Percentiles rank a stretch among this genome's conserved stretches.
Evolutionary conservation across 1,284 basidiomycete genomes (phyloP).

Genomic region (Cutaneotrichosporon cyanovorans): DNA sequence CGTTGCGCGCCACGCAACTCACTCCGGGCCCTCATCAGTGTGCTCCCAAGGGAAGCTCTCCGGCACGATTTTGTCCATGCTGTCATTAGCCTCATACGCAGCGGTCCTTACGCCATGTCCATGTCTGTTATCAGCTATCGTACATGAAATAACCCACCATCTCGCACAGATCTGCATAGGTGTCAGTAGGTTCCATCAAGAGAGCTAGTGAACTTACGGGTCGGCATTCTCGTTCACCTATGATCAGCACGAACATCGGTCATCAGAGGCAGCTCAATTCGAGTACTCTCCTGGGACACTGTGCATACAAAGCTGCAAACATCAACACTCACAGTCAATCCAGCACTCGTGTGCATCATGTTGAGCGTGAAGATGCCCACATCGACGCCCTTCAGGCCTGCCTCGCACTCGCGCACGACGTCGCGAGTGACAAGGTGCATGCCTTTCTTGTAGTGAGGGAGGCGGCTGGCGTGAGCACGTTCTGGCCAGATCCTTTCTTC

Average conservation of each 20-base stretch:
- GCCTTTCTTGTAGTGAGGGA: conserved; percentile 46
- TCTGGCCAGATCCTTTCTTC: conserved; percentile 45
- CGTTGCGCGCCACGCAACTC: too few relatives aligned
- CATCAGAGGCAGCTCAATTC: not conserved
- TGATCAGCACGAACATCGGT: not conserved
- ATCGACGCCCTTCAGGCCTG: conserved; percentile 64
- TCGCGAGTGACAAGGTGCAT: conserved; percentile 84
- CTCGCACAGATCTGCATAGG: conserved; percentile 3
- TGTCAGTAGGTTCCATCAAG: not conserved
- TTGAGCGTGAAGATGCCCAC: conserved; percentile 50
- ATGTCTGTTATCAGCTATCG: conserved; percentile 39
- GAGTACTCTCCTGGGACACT: too few relatives aligned
- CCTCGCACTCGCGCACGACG: conserved; percentile 60
- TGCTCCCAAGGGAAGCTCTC: conserved; percentile 80
- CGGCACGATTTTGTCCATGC: conserved; percentile 74
- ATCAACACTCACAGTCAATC: conserved; percentile 78
- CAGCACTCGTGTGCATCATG: conserved; percentile 85
- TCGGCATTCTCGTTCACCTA: conserved; percentile 42
- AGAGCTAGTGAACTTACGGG: conserved; percentile 39
- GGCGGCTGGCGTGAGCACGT: conserved; percentile 24
- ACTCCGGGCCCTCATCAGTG: conserved; percentile 86
- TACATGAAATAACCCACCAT: conserved; percentile 2
- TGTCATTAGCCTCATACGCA: not conserved
- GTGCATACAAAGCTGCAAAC: conserved; percentile 46
- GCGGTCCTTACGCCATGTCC: conserved; percentile 44